A percentile compares a stretch with the other conserved stretches of the same genome.
phyloP scores from a whole-genome alignment of 164 flowering plant genomes.

The Euptelea pleiosperma region DNA sequence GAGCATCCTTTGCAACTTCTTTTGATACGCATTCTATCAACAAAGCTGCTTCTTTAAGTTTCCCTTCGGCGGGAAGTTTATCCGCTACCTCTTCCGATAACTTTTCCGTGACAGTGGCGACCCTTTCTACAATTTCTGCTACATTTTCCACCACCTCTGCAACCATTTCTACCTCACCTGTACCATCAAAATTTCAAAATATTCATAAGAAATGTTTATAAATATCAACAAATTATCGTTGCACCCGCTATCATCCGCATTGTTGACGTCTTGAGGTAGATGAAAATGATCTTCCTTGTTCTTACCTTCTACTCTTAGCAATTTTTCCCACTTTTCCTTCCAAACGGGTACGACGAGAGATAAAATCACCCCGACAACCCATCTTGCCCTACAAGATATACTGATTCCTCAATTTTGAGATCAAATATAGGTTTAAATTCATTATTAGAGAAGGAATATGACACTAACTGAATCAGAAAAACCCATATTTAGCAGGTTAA shows the following conservation, averaged over 20 bases:
- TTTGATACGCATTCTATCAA: conserved; percentile 25
- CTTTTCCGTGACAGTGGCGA: conserved; percentile 32
- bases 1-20: conserved; percentile 30
- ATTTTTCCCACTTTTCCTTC: conserved; percentile 30
- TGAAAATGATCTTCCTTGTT: neutral
- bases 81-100: conserved; percentile 25
- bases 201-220: neutral
- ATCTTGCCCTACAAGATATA: conserved; percentile 37
- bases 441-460: neutral
- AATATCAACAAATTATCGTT: neutral
- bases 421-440: neutral
- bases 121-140: conserved; percentile 29
- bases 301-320: conserved; percentile 39
- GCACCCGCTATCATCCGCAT: neutral
- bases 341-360: conserved; percentile 39
- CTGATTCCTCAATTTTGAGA: neutral
- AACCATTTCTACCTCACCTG: conserved; percentile 29
- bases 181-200: neutral
- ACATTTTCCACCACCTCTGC: conserved; percentile 27
- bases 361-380: conserved; percentile 43
- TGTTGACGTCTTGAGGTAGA: too few species aligned
- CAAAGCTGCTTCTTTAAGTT: conserved; percentile 24
- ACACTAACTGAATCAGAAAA: neutral
- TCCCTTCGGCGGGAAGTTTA: conserved; percentile 26
- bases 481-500: too few species aligned